Percentiles rank a stretch among this genome's conserved stretches.
Evolutionary conservation across 1,139 yeast genomes (phyloP).

Genomic region (Nakaseomyces glabratus): DNA sequence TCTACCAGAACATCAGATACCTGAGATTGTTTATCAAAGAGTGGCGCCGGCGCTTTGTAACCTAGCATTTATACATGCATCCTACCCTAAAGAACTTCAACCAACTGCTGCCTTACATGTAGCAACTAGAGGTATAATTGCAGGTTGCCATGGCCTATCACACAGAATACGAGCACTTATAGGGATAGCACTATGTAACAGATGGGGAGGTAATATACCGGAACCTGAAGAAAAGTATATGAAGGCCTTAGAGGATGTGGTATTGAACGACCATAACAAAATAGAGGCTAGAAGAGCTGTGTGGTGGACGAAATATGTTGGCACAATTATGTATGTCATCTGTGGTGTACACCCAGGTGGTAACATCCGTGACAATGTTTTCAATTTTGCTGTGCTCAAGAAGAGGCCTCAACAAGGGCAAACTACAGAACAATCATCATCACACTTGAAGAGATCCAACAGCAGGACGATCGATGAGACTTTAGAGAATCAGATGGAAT

Average conservation of each 20-base stretch:
- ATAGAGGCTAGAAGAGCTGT: constrained; percentile 38
- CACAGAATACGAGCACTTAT: constrained; percentile 57
- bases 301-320: constrained; percentile 63
- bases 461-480: constrained; percentile 8
- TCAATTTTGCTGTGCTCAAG: constrained; percentile 33
- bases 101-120: constrained; percentile 60
- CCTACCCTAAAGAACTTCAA: constrained; percentile 62
- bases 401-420: constrained; percentile 20
- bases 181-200: constrained; percentile 58
- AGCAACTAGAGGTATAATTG: constrained; percentile 57
- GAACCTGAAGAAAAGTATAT: constrained; percentile 40
- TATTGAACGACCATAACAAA: constrained; percentile 39
- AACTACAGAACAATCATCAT: constrained; percentile 19
- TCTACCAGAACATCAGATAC: constrained; percentile 44
- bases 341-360: constrained; percentile 75
- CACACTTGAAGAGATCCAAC: constrained; percentile 21
- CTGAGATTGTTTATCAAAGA: constrained; percentile 45
- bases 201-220: constrained; percentile 73
- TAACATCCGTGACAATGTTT: constrained; percentile 48
- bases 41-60: constrained; percentile 61
- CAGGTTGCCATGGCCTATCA: constrained; percentile 61
- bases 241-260: constrained; percentile 37
- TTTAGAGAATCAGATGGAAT: background rate
- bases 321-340: constrained; percentile 59
- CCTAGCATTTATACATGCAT: constrained; percentile 59